Evolutionary conservation across 1,284 basidiomycete species (phyloP), one percentile per base, ranked within the genome.

Genomic region (Waitea zeae): DNA sequence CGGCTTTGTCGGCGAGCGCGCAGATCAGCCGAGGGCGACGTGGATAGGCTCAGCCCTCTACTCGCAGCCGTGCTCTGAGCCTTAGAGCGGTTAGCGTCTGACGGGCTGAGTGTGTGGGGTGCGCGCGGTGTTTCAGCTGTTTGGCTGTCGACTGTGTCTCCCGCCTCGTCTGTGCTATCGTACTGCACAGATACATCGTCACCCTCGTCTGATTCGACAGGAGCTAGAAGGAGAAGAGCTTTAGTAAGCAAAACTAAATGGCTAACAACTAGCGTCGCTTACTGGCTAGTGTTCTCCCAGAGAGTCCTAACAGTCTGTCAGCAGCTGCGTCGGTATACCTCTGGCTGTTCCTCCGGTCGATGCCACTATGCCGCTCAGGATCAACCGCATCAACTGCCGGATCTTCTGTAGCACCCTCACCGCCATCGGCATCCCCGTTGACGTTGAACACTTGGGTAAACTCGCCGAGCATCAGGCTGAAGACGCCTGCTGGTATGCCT

Each of bases 401-500:
- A 19, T 51, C 51, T 5, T 53, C 50, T 17, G 47, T 42, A 26
- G 46, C 49, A 36, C 54, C 52, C 20, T 51, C 50, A 5, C 53
- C 49, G 17, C 47, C 43, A 20, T 46, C 49, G 37, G 58, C 63
- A 42, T 64, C 64, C 17, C 54, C 55, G 44, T 75, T 67, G 32
- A 81, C 75, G 46, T 84, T 83, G 59, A 88, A 89, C 28, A 89
- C 86, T 5, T 72, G 69, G 44, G 87, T 87, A 56, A 92, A 93
- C 50, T 92, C 86, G 39, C 74, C 77, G 18, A 95, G 70, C 70
- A 95, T 86, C 44, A 95, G 61, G 49, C 83, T 88, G 56, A 95
- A 92, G 32, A 95, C 82, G 4, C 88, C 89, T 0, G 89, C 90
- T 12, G 90, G 90, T 44, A 96, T 93, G 24, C 87, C 88, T 5